These are phyloP conservation scores for Myxozyma kluyveri DNA, from an alignment of 805 yeast genomes.

Conservation along the genomic window DNA sequence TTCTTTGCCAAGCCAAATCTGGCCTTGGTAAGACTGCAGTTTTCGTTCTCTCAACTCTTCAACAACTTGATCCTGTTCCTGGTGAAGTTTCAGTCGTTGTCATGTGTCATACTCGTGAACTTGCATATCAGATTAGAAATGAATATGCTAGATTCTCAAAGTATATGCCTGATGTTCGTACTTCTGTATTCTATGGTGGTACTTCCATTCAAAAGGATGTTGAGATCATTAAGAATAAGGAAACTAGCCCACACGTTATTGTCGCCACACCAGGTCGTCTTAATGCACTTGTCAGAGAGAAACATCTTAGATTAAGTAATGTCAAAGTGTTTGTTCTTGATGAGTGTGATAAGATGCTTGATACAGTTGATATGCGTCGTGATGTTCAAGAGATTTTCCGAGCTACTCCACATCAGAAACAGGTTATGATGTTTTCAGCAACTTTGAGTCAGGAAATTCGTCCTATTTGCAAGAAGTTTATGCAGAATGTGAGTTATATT, in stretches of 20 bases:
- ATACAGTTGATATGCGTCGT: conserved; percentile 78
- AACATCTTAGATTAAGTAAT: conserved; percentile 77
- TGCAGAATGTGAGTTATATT: conserved; percentile 59
- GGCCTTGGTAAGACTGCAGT: conserved; percentile 99
- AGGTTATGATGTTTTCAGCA: conserved; percentile 99
- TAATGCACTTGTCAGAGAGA: conserved; percentile 89
- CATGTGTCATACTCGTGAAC: conserved; percentile 96
- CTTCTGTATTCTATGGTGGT: conserved; percentile 98
- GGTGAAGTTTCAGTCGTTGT: conserved; percentile 95
- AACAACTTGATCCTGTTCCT: conserved; percentile 94
- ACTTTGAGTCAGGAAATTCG: conserved; percentile 91
- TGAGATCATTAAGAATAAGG: conserved; percentile 85
- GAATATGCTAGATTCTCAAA: conserved; percentile 97
- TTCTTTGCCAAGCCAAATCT: conserved; percentile 97
- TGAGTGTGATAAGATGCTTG: conserved; percentile 98
- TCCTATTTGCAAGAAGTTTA: conserved; percentile 95
- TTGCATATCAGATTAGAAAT: conserved; percentile 96
- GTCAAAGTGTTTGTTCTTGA: conserved; percentile 94
- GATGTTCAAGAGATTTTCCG: conserved; percentile 98
- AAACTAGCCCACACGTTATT: conserved; percentile 91
- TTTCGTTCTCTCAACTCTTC: conserved; percentile 90
- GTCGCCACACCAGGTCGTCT: conserved; percentile 99
- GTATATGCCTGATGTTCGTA: conserved; percentile 96
- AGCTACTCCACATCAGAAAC: conserved; percentile 96
- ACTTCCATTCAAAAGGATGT: conserved; percentile 79